Conservation (phyloP, 768 basidiomycete genomes). For the Hydnomerulius pinastri region DNA sequence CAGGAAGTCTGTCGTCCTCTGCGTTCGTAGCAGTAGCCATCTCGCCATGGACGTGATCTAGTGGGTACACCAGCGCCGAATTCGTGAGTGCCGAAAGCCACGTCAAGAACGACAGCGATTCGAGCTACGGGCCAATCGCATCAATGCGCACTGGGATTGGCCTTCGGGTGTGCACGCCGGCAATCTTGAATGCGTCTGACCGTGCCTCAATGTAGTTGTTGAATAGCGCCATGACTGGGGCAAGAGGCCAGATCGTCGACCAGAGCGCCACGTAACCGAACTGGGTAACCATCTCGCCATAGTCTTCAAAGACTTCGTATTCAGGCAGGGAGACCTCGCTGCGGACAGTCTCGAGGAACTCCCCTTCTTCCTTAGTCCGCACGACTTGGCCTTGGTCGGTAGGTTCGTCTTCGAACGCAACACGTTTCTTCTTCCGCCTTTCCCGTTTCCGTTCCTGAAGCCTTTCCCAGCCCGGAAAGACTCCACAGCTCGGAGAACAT, state of each 20-base stretch:
- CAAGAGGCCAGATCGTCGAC: too few relatives aligned
- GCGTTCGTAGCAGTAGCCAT: not conserved
- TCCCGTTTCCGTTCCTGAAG: slow-evolving; percentile 26
- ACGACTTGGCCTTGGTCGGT: slow-evolving; percentile 8
- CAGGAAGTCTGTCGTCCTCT: not conserved
- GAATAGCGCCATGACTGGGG: too few relatives aligned
- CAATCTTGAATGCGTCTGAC: too few relatives aligned
- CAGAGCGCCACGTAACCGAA: too few relatives aligned
- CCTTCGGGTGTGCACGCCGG: too few relatives aligned
- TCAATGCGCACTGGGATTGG: too few relatives aligned
- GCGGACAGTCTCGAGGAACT: slow-evolving; percentile 76
- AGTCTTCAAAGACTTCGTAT: too few relatives aligned
- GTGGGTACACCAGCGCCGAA: slow-evolving; percentile 77
- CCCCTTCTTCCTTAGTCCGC: slow-evolving; percentile 68
- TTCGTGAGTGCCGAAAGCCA: too few relatives aligned
- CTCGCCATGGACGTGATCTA: slow-evolving; percentile 3
- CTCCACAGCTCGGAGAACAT: slow-evolving; percentile 60
- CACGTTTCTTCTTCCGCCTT: slow-evolving; percentile 58
- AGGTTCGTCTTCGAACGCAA: slow-evolving; percentile 63
- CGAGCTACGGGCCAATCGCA: slow-evolving; percentile 91
- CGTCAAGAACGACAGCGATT: slow-evolving; percentile 83
- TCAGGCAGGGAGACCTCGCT: too few relatives aligned
- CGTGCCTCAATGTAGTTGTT: too few relatives aligned
- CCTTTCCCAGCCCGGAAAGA: slow-evolving; percentile 50
- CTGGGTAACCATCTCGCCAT: too few relatives aligned